Base-by-base conservation (phyloP, 257 asterid genomes). In the Solanum bulbocastanum region DNA sequence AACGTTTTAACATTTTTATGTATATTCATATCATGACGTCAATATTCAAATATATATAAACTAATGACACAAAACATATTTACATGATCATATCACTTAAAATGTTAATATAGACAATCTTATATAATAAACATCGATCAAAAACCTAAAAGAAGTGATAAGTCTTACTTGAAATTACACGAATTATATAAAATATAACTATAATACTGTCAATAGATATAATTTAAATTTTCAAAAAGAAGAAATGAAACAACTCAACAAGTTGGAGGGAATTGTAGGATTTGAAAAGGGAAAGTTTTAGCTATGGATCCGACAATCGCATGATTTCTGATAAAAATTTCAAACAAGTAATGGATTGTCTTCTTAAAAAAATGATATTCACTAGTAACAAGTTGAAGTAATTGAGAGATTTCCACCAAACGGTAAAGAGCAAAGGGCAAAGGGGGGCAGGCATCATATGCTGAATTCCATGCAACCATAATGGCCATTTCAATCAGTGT, bases 381-480 rank as follows among this genome's bases (percentile, higher is more conserved):
- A 56, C 65, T 18, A 88, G 90, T 58, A 78, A 92, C 93, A 92
- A 92, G 90, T 91, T 94, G 93, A 93, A 93, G 95, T 94, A 93
- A 91, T 62, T 40, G 84, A 87, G 87, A 37, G 87, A 39, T n/a
- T 7, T 56, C 62, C 44, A 89, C 69, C 37, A 32, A 87, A 65
- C 20, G 69, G 33, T 37, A 75, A 66, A 65, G 32, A 68, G 62
- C 60, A 52, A 52, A 52, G 60, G 60, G 60, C 62, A 52, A 52
- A 52, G 62, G 62, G 62, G 46, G 71, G 82, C 88, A 76, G 88
- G 79, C 83, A 52, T 52, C 62, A 69, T 87, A 91, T 90, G 93
- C 94, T 94, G 99, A 96, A 96, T 96, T 96, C 98, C 95, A 96
- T 95, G 99, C 98, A 94, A 90, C 93, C 92, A 94, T 96, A 91